Evolutionary conservation across 2,329 filamentous ascomycete species (phyloP).

Genomic region (Penicillium sp.): DNA sequence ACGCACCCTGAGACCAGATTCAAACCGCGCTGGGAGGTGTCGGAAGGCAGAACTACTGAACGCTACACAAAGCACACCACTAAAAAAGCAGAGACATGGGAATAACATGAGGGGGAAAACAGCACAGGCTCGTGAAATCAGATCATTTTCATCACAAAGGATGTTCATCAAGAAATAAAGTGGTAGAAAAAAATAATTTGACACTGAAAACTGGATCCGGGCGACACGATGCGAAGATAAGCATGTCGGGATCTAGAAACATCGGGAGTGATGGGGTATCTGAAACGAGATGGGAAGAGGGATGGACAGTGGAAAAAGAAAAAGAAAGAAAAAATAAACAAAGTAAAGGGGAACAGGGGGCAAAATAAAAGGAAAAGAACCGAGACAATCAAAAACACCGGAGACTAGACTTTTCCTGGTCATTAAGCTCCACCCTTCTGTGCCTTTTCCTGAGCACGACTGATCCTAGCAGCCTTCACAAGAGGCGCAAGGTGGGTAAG

Average conservation of each 20-base stretch:
- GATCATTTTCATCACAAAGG: slow-evolving; percentile 23
- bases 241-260: slow-evolving; percentile 28
- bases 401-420: slow-evolving; percentile 1
- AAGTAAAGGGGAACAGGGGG: not conserved
- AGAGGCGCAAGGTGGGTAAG: slow-evolving; percentile 79
- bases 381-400: slow-evolving; percentile 15
- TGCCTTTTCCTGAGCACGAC: slow-evolving; percentile 82
- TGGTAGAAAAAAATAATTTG: slow-evolving; percentile 16
- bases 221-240: slow-evolving; percentile 16
- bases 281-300: slow-evolving; percentile 36
- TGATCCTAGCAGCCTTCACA: slow-evolving; percentile 82
- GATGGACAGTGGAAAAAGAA: slow-evolving; percentile 26
- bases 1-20: slow-evolving; percentile 8
- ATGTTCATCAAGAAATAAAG: slow-evolving; percentile 20
- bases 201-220: slow-evolving; percentile 16
- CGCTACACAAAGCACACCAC: slow-evolving; percentile 13
- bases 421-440: slow-evolving; percentile 59
- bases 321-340: slow-evolving; percentile 20
- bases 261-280: slow-evolving; percentile 32
- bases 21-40: slow-evolving; percentile 1
- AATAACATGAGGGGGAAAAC: not conserved
- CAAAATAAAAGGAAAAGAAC: slow-evolving; percentile 21
- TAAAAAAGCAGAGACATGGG: not conserved
- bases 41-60: slow-evolving; percentile 17
- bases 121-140: slow-evolving; percentile 15